Evolutionary conservation across 306 rosid genomes (phyloP), one percentile per base, ranked within the genome.

Genomic region (Notholithocarpus densiflorus): DNA sequence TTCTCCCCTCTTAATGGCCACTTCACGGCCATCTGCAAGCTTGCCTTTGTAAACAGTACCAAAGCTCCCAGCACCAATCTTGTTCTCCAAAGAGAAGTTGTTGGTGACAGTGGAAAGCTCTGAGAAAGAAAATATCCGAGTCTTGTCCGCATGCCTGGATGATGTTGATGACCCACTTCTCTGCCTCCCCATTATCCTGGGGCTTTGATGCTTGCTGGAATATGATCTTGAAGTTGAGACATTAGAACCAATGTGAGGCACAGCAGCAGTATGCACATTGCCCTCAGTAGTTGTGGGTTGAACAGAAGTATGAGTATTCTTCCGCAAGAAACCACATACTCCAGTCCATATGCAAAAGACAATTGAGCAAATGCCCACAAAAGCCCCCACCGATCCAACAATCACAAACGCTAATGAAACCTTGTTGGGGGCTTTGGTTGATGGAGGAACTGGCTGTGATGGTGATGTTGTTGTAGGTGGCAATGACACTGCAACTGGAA

Each of bases 31-130:
- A 74, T 87, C 87, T 2, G 51, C 3, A 48, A 87, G 88, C 73
- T 55, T 75, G 27, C 90, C 90, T 60, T 32, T 85, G 60, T 87
- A 82, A 37, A 87, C 87, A 3, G 56, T 55, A 23, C 89, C 90
- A 27, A 85, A 87, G 60, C 90, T 87, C 43, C 90, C 90, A 9
- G 80, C 43, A 21, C 90, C 90, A 29, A 87, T 80, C 81, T 79
- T 80, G 84, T 75, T 84, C 43, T 80, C 66, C 2, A 51, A 5
- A n/a, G 90, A 80, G 82, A 87, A 87, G 27, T 80, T 60, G 20
- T 68, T 32, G 20, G 90, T 74, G 14, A 82, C 88, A 24, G 77
- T 24, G 11, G 79, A 82, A 12, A 87, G 87, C n/a, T 82, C 88
- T 70, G 79, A 74, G 13, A 85, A 32, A 29, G 75, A 21, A 59